Percentiles rank a stretch among this genome's conserved stretches.
Evolutionary conservation across 129 eudicot genomes (phyloP).

Genomic region (Helianthus annuus): HanXRQr2.0-SUNRISE NC_035448.2:124781173-124781672

Average conservation of each 20-base stretch:
- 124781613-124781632: slow-evolving; percentile 86
- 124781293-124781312: slow-evolving; percentile 36
- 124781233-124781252: slow-evolving; percentile 37
- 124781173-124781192: slow-evolving; percentile 25
- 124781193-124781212: slow-evolving; percentile 37
- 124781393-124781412: slow-evolving; percentile 80
- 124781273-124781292: slow-evolving; percentile 25
- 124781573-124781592: not conserved
- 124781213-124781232: slow-evolving; percentile 27
- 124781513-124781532: not conserved
- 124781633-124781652: slow-evolving; percentile 59
- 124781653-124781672: slow-evolving; percentile 81
- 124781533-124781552: not conserved
- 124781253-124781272: slow-evolving; percentile 27
- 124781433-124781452: slow-evolving; percentile 6
- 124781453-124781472: not conserved
- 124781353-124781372: slow-evolving; percentile 78
- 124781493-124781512: slow-evolving; percentile 7
- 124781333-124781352: slow-evolving; percentile 26
- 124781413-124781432: slow-evolving; percentile 60
- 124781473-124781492: slow-evolving; percentile 3
- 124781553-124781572: slow-evolving; percentile 5
- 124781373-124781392: slow-evolving; percentile 99
- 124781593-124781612: slow-evolving; percentile 58
- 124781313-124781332: slow-evolving; percentile 22